Evolutionary conservation across 371 early-diverging fungal species (phyloP).

Genomic region (Mitosporidium daphniae): DNA sequence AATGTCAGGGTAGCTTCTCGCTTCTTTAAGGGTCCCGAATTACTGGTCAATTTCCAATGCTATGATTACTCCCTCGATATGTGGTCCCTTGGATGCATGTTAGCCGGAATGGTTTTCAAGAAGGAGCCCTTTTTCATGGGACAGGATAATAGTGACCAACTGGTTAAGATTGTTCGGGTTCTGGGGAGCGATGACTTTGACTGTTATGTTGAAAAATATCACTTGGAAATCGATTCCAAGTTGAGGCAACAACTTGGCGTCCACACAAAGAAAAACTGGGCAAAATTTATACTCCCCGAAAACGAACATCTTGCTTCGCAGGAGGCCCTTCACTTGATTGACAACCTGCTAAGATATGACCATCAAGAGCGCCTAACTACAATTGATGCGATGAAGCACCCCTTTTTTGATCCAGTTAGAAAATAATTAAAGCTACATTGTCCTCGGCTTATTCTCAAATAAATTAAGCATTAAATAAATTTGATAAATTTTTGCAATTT

Average conservation of each 20-base stretch:
- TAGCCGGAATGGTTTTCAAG: slow-evolving; percentile 71
- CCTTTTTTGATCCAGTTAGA: slow-evolving; percentile 20
- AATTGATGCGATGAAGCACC: slow-evolving; percentile 65
- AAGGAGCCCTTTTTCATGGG: slow-evolving; percentile 97
- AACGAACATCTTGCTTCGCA: slow-evolving; percentile 53
- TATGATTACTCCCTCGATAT: slow-evolving; percentile 97
- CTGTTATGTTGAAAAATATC: slow-evolving; percentile 66
- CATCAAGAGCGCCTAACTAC: slow-evolving; percentile 75
- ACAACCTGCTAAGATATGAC: slow-evolving; percentile 67
- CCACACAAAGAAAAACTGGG: slow-evolving; percentile 73
- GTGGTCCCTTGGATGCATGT: slow-evolving; percentile 98
- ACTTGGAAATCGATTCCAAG: slow-evolving; percentile 46
- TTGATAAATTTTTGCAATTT: too few relatives aligned
- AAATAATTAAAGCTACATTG: too few relatives aligned
- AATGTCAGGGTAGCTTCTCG: slow-evolving; percentile 92
- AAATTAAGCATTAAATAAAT: too few relatives aligned
- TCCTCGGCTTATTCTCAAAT: too few relatives aligned
- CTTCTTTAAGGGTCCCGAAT: slow-evolving; percentile 96
- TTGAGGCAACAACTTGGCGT: slow-evolving; percentile 36
- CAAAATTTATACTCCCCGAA: slow-evolving; percentile 40
- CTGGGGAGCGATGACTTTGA: slow-evolving; percentile 67
- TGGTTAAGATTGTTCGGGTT: slow-evolving; percentile 77
- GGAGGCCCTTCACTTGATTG: slow-evolving; percentile 66
- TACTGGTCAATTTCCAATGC: slow-evolving; percentile 76
- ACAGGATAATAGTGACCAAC: slow-evolving; percentile 80